These are phyloP conservation scores for Rhizophagus sp. DNA, from an alignment of 192 early-diverging fungal species.

Conservation along the genomic window DNA sequence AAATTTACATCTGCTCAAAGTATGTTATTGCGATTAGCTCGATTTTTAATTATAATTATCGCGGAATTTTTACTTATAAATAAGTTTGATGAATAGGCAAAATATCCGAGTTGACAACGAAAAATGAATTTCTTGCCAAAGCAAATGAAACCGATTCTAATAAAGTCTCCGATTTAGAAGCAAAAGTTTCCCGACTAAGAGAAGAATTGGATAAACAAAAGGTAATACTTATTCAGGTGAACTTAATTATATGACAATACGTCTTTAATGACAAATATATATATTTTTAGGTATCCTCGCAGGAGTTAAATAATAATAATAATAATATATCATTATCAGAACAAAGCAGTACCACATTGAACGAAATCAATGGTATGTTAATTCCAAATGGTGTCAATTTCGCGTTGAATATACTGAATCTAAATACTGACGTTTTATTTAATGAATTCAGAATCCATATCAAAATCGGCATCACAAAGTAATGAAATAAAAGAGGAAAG, in stretches of 20 bases:
- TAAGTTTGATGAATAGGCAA: neutral
- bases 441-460: neutral
- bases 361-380: neutral
- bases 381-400: neutral
- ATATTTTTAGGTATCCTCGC: neutral
- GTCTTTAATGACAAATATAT: neutral
- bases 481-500: neutral
- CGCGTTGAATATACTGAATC: neutral
- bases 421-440: neutral
- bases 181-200: conserved; percentile 32
- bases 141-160: neutral
- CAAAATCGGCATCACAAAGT: neutral
- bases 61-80: conserved; percentile 14
- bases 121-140: conserved; percentile 27
- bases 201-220: conserved; percentile 34
- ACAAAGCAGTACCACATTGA: neutral
- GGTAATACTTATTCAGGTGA: neutral
- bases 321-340: too few species aligned
- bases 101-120: conserved; percentile 23
- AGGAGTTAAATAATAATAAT: too few species aligned
- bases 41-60: neutral
- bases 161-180: conserved; percentile 17
- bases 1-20: conserved; percentile 34
- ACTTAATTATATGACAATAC: neutral
- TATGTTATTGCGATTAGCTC: neutral